These are phyloP conservation scores for Trichocladium antarcticum DNA, from an alignment of 495 filamentous ascomycete genomes.

Conservation along the genomic window DNA sequence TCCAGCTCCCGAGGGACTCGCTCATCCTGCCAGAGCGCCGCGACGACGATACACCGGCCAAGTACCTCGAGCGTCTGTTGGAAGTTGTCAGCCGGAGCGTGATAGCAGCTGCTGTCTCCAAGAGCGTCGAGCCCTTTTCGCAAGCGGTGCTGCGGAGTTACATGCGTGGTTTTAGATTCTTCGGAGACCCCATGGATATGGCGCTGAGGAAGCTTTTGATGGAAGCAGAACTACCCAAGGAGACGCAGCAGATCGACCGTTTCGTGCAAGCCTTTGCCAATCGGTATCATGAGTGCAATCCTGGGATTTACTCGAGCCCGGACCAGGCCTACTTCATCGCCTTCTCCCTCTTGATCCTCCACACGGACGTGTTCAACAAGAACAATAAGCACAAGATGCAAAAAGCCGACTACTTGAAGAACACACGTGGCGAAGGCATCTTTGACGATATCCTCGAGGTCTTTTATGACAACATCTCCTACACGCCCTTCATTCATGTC, in stretches of 20 bases:
- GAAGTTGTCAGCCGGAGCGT: slow-evolving; percentile 63
- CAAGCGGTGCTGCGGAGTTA: slow-evolving; percentile 78
- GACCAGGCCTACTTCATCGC: slow-evolving; percentile 97
- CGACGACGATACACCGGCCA: slow-evolving; percentile 81
- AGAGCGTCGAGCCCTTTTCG: slow-evolving; percentile 73
- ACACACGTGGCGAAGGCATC: slow-evolving; percentile 79
- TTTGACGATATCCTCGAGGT: slow-evolving; percentile 87
- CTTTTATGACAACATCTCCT: slow-evolving; percentile 96
- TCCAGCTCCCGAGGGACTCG: slow-evolving; percentile 49
- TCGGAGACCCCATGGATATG: slow-evolving; percentile 96
- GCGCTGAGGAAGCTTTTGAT: slow-evolving; percentile 87
- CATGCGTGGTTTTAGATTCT: slow-evolving; percentile 89
- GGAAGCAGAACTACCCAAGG: slow-evolving; percentile 91
- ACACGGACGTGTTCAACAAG: slow-evolving; percentile 98
- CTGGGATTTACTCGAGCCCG: slow-evolving; percentile 82
- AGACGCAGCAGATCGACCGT: slow-evolving; percentile 96
- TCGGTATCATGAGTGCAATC: slow-evolving; percentile 96
- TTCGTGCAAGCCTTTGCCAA: slow-evolving; percentile 91
- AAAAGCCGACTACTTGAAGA: slow-evolving; percentile 89
- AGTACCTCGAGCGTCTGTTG: slow-evolving; percentile 74
- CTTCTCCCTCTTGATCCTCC: slow-evolving; percentile 90
- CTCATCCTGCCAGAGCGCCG: slow-evolving; percentile 67
- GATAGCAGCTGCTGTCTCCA: slow-evolving; percentile 71
- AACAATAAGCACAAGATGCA: slow-evolving; percentile 99
- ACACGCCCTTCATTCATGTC: slow-evolving; percentile 93